phyloP scores from a whole-genome alignment of 176 grass and related monocot genomes.

The sorghum (Sorghum bicolor) region Sorghum_bicolor_NCBIv3 NC_012871.2:13699501-13700000 shows the following conservation, averaged over 20 bases:
- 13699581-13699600: too few relatives aligned
- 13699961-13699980: background rate
- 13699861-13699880: conserved; percentile 97
- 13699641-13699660: background rate
- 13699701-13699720: background rate
- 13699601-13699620: background rate
- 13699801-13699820: conserved; percentile 9
- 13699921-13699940: background rate
- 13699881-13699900: conserved; percentile 20
- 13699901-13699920: conserved; percentile 11
- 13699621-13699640: background rate
- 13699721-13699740: background rate
- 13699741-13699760: background rate
- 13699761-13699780: background rate
- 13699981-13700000: background rate
- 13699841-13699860: conserved; percentile 94
- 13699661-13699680: background rate
- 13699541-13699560: too few relatives aligned
- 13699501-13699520: too few relatives aligned
- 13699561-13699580: too few relatives aligned
- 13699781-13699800: background rate
- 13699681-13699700: background rate
- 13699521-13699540: too few relatives aligned
- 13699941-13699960: conserved; percentile 10
- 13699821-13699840: conserved; percentile 83